Evolutionary conservation across 441 rosid species (phyloP), one percentile per base, ranked within the genome.

Genomic region (Mallotus repandus): DNA sequence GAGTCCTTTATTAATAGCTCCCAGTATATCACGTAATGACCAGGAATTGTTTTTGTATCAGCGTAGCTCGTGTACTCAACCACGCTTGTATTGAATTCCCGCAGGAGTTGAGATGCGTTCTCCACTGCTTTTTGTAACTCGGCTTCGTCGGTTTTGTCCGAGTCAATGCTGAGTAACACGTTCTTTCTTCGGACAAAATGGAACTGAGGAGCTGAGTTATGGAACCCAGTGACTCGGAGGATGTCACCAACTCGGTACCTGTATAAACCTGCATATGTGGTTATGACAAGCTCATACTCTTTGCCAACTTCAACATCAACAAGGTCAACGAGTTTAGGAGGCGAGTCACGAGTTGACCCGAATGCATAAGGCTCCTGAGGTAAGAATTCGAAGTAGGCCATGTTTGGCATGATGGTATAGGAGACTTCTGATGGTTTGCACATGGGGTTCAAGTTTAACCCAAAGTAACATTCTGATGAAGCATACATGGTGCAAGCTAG

Each of bases 21-120:
- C 94, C 96, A 94, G 50, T 89, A 94, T 56, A 91, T 85, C 15
- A 94, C 94, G 61, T 94, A 94, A 83, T 94, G 98, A 7, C 98
- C 98, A 0, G 96, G 98, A 55, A 94, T 94, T 1, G 93, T 84
- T 72, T 78, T 88, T 1, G 97, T 88, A 66, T 94, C 89, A 0
- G 93, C 98, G 49, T 77, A 91, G 82, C 98, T 94, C 61, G 98
- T 91, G 95, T 94, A 94, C 71, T 94, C 98, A 2, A 89, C 96
- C 9, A 94, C 94, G 29, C 93, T 89, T 11, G 92, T 80, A 77
- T 86, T 83, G 71, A 81, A 89, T 41, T 85, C 86, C 0, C 69
- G 77, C 3, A 89, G 63, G 25, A 89, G 74, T 14, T 48, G 65
- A 0, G 97, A 89, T 0, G 97, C 95, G 61, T 85, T 91, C 63